Evolutionary conservation across 768 basidiomycete genomes (phyloP).

Genomic region (Leccinum obscurum): DNA sequence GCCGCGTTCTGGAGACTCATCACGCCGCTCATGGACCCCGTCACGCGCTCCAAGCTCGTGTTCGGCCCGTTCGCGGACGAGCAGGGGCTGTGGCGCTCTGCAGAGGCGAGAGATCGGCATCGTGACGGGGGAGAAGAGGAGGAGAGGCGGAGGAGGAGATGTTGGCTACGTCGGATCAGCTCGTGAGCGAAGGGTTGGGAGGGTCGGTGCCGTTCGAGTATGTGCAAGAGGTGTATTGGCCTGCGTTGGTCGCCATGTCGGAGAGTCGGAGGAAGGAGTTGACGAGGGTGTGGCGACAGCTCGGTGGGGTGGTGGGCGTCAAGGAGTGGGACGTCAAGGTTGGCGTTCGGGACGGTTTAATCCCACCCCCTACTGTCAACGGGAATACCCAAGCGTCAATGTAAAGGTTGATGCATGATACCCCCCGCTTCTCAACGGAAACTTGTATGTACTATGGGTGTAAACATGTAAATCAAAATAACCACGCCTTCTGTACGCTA

Average conservation of each 20-base stretch:
- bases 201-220: slow-evolving; percentile 71
- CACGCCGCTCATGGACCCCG: slow-evolving; percentile 79
- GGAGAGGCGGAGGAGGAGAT: slow-evolving; percentile 14
- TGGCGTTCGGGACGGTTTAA: slow-evolving; percentile 18
- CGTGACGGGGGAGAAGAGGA: neutral
- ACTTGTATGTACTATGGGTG: neutral
- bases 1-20: slow-evolving; percentile 77
- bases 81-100: slow-evolving; percentile 28
- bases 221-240: slow-evolving; percentile 76
- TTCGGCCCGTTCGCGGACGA: slow-evolving; percentile 57
- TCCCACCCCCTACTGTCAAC: neutral
- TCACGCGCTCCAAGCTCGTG: slow-evolving; percentile 72
- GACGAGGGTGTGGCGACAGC: slow-evolving; percentile 61
- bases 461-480: neutral
- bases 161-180: slow-evolving; percentile 66
- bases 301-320: slow-evolving; percentile 70
- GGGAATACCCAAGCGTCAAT: neutral
- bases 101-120: slow-evolving; percentile 22
- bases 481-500: neutral
- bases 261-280: slow-evolving; percentile 49
- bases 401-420: neutral
- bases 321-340: slow-evolving; percentile 83
- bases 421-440: neutral
- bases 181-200: slow-evolving; percentile 70
- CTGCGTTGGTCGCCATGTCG: slow-evolving; percentile 55